These are phyloP conservation scores for Oryza longistaminata DNA, from an alignment of 176 grass and related monocot genomes.

Conservation along the genomic window DNA sequence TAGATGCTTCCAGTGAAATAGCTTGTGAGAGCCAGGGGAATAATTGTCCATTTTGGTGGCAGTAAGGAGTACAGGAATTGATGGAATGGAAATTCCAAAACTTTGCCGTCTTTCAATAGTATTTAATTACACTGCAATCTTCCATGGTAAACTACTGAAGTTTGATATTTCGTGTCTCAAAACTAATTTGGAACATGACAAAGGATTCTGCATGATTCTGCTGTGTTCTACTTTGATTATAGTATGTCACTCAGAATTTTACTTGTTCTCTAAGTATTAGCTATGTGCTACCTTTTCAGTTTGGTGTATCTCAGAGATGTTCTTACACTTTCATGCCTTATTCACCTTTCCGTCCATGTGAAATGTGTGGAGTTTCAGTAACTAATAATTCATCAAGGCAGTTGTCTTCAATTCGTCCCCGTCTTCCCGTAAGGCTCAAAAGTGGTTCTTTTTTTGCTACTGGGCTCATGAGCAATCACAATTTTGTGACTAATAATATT, in stretches of 20 bases:
- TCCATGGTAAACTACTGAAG: no score
- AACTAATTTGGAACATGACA: neutral
- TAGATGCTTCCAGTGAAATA: no score
- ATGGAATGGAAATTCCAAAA: no score
- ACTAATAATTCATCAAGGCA: conserved; percentile 42
- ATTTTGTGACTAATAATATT: conserved; percentile 29
- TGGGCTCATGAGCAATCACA: conserved; percentile 11
- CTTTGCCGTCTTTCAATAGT: no score
- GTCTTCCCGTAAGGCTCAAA: conserved; percentile 43
- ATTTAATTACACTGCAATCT: no score
- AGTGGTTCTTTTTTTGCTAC: conserved; percentile 48
- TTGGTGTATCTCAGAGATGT: conserved; percentile 52
- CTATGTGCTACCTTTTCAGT: conserved; percentile 45
- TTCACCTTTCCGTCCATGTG: conserved; percentile 13
- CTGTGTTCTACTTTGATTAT: neutral
- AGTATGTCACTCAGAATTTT: neutral
- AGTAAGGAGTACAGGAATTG: no score
- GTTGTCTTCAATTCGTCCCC: conserved; percentile 24
- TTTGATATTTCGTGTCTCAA: no score
- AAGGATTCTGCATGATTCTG: neutral
- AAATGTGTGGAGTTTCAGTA: neutral
- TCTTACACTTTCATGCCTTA: conserved; percentile 35
- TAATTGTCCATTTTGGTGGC: no score
- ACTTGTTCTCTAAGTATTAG: neutral
- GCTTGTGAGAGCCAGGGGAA: no score